These are phyloP conservation scores for Saccharomyces jurei DNA, from an alignment of 805 yeast species.

Conservation along the genomic window DNA sequence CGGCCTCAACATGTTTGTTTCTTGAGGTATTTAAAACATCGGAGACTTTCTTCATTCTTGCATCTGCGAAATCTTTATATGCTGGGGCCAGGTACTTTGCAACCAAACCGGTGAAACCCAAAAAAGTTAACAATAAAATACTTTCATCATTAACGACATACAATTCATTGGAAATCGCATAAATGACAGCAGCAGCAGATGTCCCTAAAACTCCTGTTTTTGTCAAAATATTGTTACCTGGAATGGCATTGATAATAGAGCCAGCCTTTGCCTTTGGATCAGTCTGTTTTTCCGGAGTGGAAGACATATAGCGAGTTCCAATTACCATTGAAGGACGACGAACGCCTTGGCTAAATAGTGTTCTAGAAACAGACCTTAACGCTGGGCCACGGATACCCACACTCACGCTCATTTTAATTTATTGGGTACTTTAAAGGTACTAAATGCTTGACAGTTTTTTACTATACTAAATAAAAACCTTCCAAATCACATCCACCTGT, in stretches of 20 bases:
- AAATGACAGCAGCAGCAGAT: constrained; percentile 85
- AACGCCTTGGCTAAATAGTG: constrained; percentile 16
- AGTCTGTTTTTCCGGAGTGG: constrained; percentile 39
- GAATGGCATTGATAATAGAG: constrained; percentile 83
- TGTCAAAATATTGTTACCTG: constrained; percentile 80
- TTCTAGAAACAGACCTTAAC: constrained; percentile 21
- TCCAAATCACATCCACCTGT: not conserved
- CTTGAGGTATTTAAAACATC: constrained; percentile 81
- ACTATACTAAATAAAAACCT: not conserved
- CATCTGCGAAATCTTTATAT: constrained; percentile 89
- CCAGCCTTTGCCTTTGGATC: constrained; percentile 90
- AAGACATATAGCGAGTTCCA: constrained; percentile 62
- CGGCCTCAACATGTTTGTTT: constrained; percentile 84
- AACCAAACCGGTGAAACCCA: constrained; percentile 63
- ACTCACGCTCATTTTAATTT: not conserved
- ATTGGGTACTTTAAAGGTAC: not conserved
- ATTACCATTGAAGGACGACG: constrained; percentile 28
- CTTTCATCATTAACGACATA: constrained; percentile 93
- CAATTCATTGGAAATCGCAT: constrained; percentile 89
- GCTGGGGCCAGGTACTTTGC: constrained; percentile 90
- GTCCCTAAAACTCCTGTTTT: constrained; percentile 96
- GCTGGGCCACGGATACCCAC: constrained; percentile 28
- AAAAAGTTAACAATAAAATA: constrained; percentile 71
- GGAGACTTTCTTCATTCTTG: constrained; percentile 72
- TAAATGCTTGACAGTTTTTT: not conserved